Evolutionary conservation across 345 rosid genomes (phyloP).

Genomic region (Populus ilicifolia): DNA sequence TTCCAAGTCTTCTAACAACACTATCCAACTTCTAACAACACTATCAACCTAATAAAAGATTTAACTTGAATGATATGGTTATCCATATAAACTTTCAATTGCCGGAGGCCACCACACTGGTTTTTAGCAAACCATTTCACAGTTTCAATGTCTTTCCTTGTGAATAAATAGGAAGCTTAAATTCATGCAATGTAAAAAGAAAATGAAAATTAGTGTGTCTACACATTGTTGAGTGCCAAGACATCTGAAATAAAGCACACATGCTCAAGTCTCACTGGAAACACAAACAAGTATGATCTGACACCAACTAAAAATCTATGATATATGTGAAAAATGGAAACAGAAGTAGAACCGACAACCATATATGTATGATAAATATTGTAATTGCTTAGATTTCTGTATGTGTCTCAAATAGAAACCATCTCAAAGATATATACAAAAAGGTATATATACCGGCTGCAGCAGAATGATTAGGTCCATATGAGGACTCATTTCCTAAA

Average conservation of each 20-base stretch:
- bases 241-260: neutral
- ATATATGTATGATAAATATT: neutral
- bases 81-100: neutral
- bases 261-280: neutral
- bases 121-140: neutral
- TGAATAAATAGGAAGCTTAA: neutral
- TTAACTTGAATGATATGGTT: neutral
- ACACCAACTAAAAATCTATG: neutral
- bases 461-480: constrained; percentile 98
- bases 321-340: no score
- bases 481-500: constrained; percentile 87
- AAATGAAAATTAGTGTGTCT: neutral
- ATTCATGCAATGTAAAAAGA: neutral
- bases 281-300: neutral
- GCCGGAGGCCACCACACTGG: neutral
- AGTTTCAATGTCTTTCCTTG: neutral
- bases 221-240: neutral
- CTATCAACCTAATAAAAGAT: neutral
- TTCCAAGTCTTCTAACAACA: neutral
- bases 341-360: neutral
- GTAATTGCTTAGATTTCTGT: neutral
- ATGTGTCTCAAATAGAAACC: neutral
- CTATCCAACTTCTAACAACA: neutral
- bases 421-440: neutral
- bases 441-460: constrained; percentile 59